Evolutionary conservation across 352 stramenopile genomes (phyloP).

Genomic region (Elongisporangium prolatum): DNA sequence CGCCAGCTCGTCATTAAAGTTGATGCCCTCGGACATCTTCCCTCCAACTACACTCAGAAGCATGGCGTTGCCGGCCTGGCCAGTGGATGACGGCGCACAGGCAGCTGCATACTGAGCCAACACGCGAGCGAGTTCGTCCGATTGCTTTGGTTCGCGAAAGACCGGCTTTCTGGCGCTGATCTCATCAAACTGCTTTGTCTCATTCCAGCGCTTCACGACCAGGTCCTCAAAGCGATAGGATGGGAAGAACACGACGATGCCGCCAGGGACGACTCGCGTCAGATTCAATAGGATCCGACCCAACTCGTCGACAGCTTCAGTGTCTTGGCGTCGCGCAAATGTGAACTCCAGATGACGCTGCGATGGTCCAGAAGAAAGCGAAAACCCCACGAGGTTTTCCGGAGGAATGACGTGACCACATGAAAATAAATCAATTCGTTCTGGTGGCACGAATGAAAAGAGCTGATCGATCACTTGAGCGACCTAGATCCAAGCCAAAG

Average conservation of each 20-base stretch:
- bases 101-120: constrained; percentile 82
- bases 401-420: constrained; percentile 98
- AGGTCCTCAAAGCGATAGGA: constrained; percentile 96
- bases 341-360: constrained; percentile 94
- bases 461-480: constrained; percentile 93
- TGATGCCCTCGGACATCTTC: constrained; percentile 99
- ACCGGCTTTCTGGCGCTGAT: constrained; percentile 89
- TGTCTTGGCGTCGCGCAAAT: constrained; percentile 66
- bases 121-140: constrained; percentile 90
- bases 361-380: constrained; percentile 72
- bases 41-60: constrained; percentile 97
- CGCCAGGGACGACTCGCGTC: constrained; percentile 85
- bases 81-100: constrained; percentile 19
- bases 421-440: constrained; percentile 93
- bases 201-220: constrained; percentile 85
- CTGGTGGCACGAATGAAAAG: constrained; percentile 73
- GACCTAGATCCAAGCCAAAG: constrained; percentile 32
- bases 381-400: constrained; percentile 87
- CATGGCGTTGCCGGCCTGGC: constrained; percentile 49
- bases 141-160: constrained; percentile 93
- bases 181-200: constrained; percentile 70
- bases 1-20: constrained; percentile 98
- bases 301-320: constrained; percentile 92
- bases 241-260: constrained; percentile 97
- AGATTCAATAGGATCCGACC: constrained; percentile 91